Evolutionary conservation across 108 stramenopile genomes (phyloP).

Genomic region (Cyclotella cryptica): DNA sequence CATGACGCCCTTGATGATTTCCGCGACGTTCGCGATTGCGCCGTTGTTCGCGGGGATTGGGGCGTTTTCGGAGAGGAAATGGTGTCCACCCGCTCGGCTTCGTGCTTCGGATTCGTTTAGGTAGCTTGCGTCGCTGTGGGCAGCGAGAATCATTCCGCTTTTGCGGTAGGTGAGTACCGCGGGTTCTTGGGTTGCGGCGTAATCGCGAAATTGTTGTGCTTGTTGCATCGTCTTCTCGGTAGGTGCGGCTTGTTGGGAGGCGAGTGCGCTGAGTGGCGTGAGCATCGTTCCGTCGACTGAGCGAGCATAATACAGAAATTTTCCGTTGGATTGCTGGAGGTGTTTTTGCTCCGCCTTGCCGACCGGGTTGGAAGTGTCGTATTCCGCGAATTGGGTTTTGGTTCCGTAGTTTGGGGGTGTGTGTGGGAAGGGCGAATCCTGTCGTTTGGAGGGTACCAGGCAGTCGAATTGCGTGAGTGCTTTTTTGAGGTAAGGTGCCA

Average conservation of each 20-base stretch:
- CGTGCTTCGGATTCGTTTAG: conserved; percentile 40
- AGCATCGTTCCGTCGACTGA: conserved; percentile 26
- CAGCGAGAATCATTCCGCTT: conserved; percentile 47
- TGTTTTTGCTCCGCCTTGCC: conserved; percentile 18
- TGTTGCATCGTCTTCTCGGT: conserved; percentile 9
- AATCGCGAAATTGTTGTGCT: conserved; percentile 47
- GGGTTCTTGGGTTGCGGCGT: conserved; percentile 47
- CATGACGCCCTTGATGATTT: conserved; percentile 31
- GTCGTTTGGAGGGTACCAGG: conserved; percentile 23
- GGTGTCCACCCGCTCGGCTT: conserved; percentile 44
- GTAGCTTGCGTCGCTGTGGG: conserved; percentile 24
- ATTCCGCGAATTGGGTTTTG: conserved; percentile 34
- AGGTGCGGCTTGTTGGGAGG: conserved; percentile 19
- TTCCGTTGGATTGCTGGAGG: conserved; percentile 48
- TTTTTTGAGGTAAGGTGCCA: conserved; percentile 57
- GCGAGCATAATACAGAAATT: conserved; percentile 33
- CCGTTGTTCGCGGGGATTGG: conserved; percentile 26
- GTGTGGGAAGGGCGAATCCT: conserved; percentile 39
- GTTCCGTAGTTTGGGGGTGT: conserved; percentile 43
- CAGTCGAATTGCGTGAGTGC: conserved; percentile 41
- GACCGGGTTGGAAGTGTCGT: conserved; percentile 21
- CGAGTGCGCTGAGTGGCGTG: not conserved
- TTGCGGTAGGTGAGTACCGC: conserved; percentile 37
- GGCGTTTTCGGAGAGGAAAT: conserved; percentile 20
- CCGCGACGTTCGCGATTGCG: conserved; percentile 13